A percentile compares a stretch with the other conserved stretches of the same genome.
Conservation (phyloP, 768 basidiomycete species). For the Russula griseocarnosa region DNA sequence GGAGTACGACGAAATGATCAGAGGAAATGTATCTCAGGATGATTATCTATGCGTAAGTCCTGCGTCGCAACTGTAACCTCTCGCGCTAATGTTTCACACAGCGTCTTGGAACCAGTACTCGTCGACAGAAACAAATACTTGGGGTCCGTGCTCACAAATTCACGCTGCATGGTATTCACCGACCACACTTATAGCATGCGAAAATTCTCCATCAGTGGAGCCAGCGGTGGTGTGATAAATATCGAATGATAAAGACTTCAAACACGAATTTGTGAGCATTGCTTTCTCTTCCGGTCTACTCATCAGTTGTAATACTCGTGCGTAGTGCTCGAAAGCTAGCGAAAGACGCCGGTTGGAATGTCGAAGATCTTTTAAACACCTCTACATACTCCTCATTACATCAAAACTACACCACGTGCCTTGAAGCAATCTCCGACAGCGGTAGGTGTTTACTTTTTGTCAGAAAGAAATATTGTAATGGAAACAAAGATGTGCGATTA, state of each 20-base stretch:
- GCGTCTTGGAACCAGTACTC: neutral
- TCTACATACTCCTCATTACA: slow-evolving; percentile 14
- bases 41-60: slow-evolving; percentile 8
- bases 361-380: slow-evolving; percentile 15
- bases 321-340: slow-evolving; percentile 12
- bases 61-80: neutral
- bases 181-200: slow-evolving; percentile 14
- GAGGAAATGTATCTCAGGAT: neutral
- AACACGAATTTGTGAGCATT: slow-evolving; percentile 14
- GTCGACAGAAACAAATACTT: neutral
- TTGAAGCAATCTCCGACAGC: slow-evolving; percentile 9
- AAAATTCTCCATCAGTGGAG: slow-evolving; percentile 1
- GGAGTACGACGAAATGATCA: slow-evolving; percentile 4
- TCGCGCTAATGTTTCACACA: neutral
- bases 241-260: slow-evolving; percentile 2
- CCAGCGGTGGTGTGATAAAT: neutral
- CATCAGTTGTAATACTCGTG: neutral
- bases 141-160: slow-evolving; percentile 8
- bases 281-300: neutral
- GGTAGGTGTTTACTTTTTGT: slow-evolving; percentile 11
- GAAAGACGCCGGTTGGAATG: slow-evolving; percentile 7
- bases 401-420: slow-evolving; percentile 2
- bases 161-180: neutral
- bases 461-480: slow-evolving; percentile 1
- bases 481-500: slow-evolving; percentile 35